A percentile compares a stretch with the other conserved stretches of the same genome.
These are phyloP conservation scores for Calonectria fujianensis DNA, from an alignment of 2,329 filamentous ascomycete species.

Conservation along the genomic window DNA sequence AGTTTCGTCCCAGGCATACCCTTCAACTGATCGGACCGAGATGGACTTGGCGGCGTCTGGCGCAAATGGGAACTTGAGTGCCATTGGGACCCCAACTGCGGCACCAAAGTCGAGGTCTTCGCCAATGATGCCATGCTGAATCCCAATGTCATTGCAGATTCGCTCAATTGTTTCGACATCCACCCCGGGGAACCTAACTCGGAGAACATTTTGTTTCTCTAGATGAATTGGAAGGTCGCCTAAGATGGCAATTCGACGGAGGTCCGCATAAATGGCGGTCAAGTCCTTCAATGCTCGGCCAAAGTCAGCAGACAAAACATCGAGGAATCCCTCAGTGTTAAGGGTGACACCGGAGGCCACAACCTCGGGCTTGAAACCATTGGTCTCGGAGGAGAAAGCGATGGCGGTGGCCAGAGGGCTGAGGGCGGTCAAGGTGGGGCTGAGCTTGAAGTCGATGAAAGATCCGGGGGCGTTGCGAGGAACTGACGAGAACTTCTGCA, in stretches of 20 bases:
- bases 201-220: conserved; percentile 79
- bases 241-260: conserved; percentile 83
- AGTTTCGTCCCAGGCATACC: conserved; percentile 64
- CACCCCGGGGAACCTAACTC: conserved; percentile 93
- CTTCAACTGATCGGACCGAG: conserved; percentile 67
- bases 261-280: conserved; percentile 84
- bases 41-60: conserved; percentile 68
- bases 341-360: conserved; percentile 75
- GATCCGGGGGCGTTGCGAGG: conserved; percentile 80
- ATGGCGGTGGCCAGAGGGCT: conserved; percentile 79
- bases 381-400: conserved; percentile 66
- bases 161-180: conserved; percentile 88
- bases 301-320: conserved; percentile 91
- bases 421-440: conserved; percentile 92
- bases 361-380: conserved; percentile 64
- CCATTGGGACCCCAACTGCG: conserved; percentile 81
- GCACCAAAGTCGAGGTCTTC: conserved; percentile 85
- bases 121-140: conserved; percentile 84
- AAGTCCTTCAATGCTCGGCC: conserved; percentile 90
- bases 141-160: conserved; percentile 90
- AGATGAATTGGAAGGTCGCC: conserved; percentile 90
- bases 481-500: conserved; percentile 78
- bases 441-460: conserved; percentile 91
- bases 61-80: conserved; percentile 90
- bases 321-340: conserved; percentile 88